Conservation (phyloP, 352 stramenopile genomes). For the Phytophthora colocasiae region DNA sequence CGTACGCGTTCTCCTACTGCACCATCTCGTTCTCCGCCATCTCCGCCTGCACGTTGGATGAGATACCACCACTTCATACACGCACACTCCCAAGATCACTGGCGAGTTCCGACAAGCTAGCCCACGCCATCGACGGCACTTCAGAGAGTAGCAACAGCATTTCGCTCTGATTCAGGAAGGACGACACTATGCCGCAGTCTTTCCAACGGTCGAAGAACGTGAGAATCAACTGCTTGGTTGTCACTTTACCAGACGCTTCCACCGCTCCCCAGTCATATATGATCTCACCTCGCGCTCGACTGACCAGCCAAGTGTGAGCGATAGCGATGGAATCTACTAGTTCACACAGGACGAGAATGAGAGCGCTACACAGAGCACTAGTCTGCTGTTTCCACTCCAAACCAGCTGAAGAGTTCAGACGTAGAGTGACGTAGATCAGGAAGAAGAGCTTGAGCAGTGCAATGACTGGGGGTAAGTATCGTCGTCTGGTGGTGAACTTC, state of each 20-base stretch:
- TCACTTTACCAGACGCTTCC: conserved; percentile 19
- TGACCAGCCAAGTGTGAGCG: conserved; percentile 34
- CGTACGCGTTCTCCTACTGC: too few relatives aligned
- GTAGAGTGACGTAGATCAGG: conserved; percentile 29
- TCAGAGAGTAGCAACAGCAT: conserved; percentile 31
- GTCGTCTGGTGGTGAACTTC: conserved; percentile 30
- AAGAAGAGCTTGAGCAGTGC: conserved; percentile 39
- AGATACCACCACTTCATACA: too few relatives aligned
- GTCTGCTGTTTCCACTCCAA: conserved; percentile 39
- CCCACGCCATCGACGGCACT: conserved; percentile 40
- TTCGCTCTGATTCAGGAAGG: conserved; percentile 41
- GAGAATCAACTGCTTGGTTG: conserved; percentile 30
- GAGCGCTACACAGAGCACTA: conserved; percentile 33
- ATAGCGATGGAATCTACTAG: conserved; percentile 35
- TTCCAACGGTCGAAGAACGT: conserved; percentile 49
- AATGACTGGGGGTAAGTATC: conserved; percentile 37
- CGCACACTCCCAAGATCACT: too few relatives aligned
- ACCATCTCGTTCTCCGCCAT: too few relatives aligned
- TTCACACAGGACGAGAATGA: conserved; percentile 42
- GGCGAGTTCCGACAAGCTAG: too few relatives aligned
- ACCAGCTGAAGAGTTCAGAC: conserved; percentile 14
- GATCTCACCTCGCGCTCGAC: conserved; percentile 25
- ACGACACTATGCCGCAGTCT: conserved; percentile 41
- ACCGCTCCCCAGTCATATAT: conserved; percentile 31
- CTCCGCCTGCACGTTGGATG: too few relatives aligned